phyloP scores from a whole-genome alignment of 1,284 basidiomycete genomes.

The Heimioporus retisporus region DNA sequence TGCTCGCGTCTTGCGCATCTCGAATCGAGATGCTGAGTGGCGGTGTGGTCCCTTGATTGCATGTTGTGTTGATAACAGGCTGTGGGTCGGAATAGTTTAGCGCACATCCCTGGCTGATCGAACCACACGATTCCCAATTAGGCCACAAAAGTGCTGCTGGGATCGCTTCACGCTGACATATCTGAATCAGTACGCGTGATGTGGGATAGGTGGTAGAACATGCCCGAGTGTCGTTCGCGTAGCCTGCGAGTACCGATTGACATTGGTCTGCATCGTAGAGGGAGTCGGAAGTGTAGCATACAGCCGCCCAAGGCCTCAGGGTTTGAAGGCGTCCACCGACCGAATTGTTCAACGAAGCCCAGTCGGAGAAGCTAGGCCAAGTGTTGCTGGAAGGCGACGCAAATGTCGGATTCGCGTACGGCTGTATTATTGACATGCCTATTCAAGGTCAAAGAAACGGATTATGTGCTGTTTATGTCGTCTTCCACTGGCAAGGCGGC shows the following conservation, averaged over 20 bases:
- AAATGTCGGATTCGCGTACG: conserved; percentile 19
- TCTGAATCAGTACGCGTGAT: neutral
- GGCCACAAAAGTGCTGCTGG: conserved; percentile 30
- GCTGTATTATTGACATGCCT: neutral
- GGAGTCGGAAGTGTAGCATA: conserved; percentile 28
- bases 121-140: conserved; percentile 37
- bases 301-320: conserved; percentile 31
- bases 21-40: conserved; percentile 30
- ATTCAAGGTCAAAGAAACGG: too few relatives aligned
- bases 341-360: conserved; percentile 26
- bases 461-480: too few relatives aligned
- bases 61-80: conserved; percentile 15
- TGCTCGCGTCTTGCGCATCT: conserved; percentile 31
- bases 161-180: conserved; percentile 25
- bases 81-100: conserved; percentile 33
- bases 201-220: neutral
- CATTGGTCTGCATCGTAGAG: conserved; percentile 24
- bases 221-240: conserved; percentile 25
- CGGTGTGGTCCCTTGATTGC: conserved; percentile 32
- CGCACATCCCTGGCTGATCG: conserved; percentile 22
- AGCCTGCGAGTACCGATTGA: conserved; percentile 20
- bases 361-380: conserved; percentile 21
- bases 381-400: conserved; percentile 12
- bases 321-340: conserved; percentile 28
- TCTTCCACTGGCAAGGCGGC: too few relatives aligned